phyloP scores from a whole-genome alignment of 208 protist species.

The Angomonas deanei region DNA sequence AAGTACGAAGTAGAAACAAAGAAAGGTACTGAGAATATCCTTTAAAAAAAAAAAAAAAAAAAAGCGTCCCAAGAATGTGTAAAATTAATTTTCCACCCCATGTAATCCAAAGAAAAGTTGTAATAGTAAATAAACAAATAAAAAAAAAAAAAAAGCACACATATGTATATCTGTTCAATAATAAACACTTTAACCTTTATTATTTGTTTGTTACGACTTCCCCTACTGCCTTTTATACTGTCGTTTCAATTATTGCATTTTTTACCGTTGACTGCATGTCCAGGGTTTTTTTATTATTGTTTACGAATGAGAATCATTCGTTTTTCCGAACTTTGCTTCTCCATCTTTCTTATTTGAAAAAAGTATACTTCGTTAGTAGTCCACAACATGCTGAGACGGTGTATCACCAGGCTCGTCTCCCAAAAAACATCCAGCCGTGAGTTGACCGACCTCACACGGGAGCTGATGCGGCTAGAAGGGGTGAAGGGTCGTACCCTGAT shows the following conservation, averaged over 20 bases:
- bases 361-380: not conserved
- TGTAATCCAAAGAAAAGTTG: not conserved
- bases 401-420: not conserved
- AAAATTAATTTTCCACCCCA: not conserved
- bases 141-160: not conserved
- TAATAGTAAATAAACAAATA: not conserved
- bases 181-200: not conserved
- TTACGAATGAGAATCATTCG: no score
- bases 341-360: not conserved
- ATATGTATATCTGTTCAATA: no score
- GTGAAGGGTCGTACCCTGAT: slow-evolving; percentile 1
- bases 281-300: no score
- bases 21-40: no score
- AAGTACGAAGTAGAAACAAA: not conserved
- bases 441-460: not conserved
- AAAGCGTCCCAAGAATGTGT: not conserved
- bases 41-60: not conserved
- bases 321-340: not conserved
- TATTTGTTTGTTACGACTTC: not conserved
- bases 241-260: not conserved
- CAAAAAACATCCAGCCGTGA: no score
- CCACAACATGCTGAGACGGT: not conserved
- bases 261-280: no score
- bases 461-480: not conserved
- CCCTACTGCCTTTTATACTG: no score